These are phyloP conservation scores for Candida endomychidarum DNA, from an alignment of 805 yeast genomes.

Conservation along the genomic window DNA sequence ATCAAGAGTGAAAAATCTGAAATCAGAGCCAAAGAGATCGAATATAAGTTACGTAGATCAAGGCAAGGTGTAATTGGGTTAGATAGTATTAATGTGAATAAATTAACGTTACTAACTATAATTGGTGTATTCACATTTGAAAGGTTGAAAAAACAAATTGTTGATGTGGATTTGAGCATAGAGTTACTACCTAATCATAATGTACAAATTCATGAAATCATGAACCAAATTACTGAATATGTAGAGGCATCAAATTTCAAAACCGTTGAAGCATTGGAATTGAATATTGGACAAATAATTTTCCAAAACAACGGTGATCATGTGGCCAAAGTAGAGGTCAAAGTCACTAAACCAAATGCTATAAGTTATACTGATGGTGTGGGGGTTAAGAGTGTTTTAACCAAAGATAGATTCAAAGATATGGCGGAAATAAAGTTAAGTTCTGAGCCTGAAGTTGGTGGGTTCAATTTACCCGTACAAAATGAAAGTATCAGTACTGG, in stretches of 20 bases:
- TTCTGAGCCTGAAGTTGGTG: constrained; percentile 5
- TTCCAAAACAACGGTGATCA: constrained; percentile 37
- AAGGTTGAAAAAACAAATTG: constrained; percentile 75
- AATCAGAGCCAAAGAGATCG: constrained; percentile 54
- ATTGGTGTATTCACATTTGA: constrained; percentile 95
- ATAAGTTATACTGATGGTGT: constrained; percentile 85
- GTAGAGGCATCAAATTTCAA: constrained; percentile 82
- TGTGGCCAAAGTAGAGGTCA: constrained; percentile 48
- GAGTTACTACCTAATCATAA: constrained; percentile 24
- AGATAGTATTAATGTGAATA: constrained; percentile 41
- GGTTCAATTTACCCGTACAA: constrained; percentile 36
- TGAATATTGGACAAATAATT: constrained; percentile 62
- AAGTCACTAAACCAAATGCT: constrained; percentile 85
- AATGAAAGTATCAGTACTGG: constrained; percentile 6
- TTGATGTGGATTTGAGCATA: constrained; percentile 55
- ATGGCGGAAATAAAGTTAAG: constrained; percentile 17
- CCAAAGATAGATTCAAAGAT: constrained; percentile 37
- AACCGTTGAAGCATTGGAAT: constrained; percentile 91
- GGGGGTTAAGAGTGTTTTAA: constrained; percentile 72
- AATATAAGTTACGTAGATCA: constrained; percentile 39
- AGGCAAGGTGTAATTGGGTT: constrained; percentile 16
- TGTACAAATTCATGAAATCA: constrained; percentile 42
- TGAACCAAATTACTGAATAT: constrained; percentile 52
- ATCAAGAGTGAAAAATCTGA: constrained; percentile 54
- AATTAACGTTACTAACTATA: constrained; percentile 64